Base-by-base conservation (phyloP, 208 protist genomes). In the Trichomonas tenax region DNA sequence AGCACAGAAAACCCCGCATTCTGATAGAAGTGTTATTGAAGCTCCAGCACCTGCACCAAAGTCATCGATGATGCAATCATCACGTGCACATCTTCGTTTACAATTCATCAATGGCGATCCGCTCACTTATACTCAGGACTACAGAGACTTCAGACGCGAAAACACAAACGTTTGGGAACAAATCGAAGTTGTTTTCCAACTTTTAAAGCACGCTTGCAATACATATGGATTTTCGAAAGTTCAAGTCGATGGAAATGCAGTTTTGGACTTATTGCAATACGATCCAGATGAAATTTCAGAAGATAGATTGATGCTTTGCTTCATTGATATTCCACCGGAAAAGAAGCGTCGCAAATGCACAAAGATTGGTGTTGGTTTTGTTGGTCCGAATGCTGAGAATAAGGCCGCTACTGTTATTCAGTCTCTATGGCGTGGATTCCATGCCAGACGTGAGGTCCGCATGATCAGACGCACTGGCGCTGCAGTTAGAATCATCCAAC, bases 131-230 rank as follows among this genome's bases (percentile, higher is more conserved):
- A 26, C 23, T 31, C 11, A 34, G 21, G 86, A 93, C 38, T 93
- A 41, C 36, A 17, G 8, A 41, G 26, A 34, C n/a, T 93, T 51
- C 45, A 93, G 44, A 38, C 2, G 11, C 44, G 26, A 93, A 15
- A 51, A 93, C 51, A n/a, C 86, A 51, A 58, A 93, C 51, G 40
- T n/a, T 34, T 93, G 86, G 86, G 86, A 93, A 93, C 26, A 48
- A 51, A 40, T 93, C 45, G 40, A 48, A 48, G 44, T 93, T 38
- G 36, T 93, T 38, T 51, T 93, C 26, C 15, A 93, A 10, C 0
- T 93, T 0, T 41, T 93, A 26, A 41, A 40, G n/a, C 11, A 41
- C 9, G 4, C 26, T 38, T 93, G 86, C 45, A 26, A 93, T 34
- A 40, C 23, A 51, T 51, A 93, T 15, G 40, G 86, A 31, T 51